These are phyloP conservation scores for Metarhizium anisopliae DNA, from an alignment of 2,329 filamentous ascomycete genomes.

Conservation along the genomic window DNA sequence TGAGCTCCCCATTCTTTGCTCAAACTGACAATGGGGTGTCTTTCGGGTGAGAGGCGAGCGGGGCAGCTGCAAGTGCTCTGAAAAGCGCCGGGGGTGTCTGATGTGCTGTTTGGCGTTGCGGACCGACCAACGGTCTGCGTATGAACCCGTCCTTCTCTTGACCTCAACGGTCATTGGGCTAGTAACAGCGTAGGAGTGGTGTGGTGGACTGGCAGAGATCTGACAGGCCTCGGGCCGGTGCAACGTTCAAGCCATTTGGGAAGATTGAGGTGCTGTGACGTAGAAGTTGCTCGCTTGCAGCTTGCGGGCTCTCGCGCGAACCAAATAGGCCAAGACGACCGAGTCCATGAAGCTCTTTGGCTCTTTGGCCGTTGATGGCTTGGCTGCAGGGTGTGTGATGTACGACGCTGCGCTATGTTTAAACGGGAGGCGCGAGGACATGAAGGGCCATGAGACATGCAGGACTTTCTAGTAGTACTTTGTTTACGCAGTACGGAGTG, in stretches of 20 bases:
- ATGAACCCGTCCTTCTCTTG: neutral
- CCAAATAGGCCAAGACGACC: too few species aligned
- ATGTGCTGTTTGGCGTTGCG: neutral
- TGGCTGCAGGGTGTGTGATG: neutral
- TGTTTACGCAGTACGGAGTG: too few species aligned
- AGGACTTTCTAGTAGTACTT: too few species aligned
- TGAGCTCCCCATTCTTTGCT: neutral
- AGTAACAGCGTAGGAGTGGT: too few species aligned
- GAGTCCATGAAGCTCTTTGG: neutral
- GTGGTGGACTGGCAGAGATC: neutral
- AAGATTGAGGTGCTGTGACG: neutral
- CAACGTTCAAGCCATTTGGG: neutral
- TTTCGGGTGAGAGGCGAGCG: neutral
- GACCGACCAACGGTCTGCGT: neutral
- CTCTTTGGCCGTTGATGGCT: neutral
- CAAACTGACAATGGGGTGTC: neutral
- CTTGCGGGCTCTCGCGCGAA: too few species aligned
- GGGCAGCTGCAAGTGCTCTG: neutral
- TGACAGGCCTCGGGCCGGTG: neutral
- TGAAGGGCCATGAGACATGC: too few species aligned
- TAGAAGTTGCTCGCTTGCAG: neutral
- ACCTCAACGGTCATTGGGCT: neutral
- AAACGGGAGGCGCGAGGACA: neutral
- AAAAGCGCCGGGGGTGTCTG: neutral
- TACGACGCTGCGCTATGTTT: neutral